Conservation (phyloP, 1,284 basidiomycete genomes). For the Ganoderma leucocontextum region DNA sequence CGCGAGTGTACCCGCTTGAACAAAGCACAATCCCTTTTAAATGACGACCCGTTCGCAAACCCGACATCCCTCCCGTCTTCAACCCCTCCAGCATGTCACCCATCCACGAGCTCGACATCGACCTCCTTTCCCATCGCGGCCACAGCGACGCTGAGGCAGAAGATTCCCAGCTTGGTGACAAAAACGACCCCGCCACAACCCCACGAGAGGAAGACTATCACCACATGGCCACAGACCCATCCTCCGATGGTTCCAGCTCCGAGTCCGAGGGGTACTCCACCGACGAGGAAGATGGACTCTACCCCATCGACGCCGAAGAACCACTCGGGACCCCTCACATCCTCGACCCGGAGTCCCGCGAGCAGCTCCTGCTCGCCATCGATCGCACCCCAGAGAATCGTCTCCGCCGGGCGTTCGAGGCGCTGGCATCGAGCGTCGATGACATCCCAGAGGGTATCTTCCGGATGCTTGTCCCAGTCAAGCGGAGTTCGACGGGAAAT, state of each 20-base stretch:
- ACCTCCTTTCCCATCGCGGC: not conserved
- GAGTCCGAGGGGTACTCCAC: not conserved
- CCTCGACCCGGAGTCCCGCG: constrained; percentile 40
- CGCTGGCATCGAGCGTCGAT: constrained; percentile 49
- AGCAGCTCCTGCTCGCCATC: constrained; percentile 51
- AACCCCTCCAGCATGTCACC: not conserved
- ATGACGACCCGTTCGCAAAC: not conserved
- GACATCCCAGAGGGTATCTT: constrained; percentile 52
- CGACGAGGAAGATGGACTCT: not conserved
- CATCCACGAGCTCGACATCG: not conserved
- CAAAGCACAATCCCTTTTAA: not conserved
- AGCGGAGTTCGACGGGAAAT: not conserved
- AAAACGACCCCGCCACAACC: not conserved
- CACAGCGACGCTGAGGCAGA: not conserved
- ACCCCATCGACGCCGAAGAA: not conserved
- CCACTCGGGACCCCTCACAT: not conserved
- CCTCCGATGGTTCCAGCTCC: not conserved
- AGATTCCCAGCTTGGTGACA: not conserved
- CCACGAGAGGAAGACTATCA: not conserved
- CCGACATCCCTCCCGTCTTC: not conserved
- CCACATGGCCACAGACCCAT: not conserved
- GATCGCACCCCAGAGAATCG: constrained; percentile 49
- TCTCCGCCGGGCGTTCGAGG: constrained; percentile 49
- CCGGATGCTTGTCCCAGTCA: constrained; percentile 49
- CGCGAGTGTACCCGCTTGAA: not conserved